Evolutionary conservation across 495 filamentous ascomycete species (phyloP).

Genomic region (Tuber calosporum): DNA sequence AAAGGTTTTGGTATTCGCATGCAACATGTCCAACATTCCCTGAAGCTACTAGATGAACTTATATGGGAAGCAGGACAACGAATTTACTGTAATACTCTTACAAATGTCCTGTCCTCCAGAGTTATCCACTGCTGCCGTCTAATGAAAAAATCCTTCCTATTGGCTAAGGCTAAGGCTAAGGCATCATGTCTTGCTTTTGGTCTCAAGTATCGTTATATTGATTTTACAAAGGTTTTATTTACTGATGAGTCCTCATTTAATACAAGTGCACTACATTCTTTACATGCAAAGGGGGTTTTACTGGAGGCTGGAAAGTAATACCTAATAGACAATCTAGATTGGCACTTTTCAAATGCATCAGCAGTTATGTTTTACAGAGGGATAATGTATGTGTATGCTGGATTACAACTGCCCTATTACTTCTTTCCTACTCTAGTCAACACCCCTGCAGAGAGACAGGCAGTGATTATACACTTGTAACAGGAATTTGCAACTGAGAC

Average conservation of each 20-base stretch:
- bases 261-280: not conserved
- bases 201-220: not conserved
- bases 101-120: not conserved
- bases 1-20: not conserved
- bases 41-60: conserved; percentile 1
- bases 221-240: not conserved
- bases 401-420: not conserved
- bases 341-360: not conserved
- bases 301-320: not conserved
- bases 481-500: not conserved
- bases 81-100: conserved; percentile 5
- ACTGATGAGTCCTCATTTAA: conserved; percentile 7
- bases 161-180: too few species aligned
- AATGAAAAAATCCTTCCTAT: not conserved
- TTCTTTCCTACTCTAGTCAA: not conserved
- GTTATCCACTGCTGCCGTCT: not conserved
- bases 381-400: conserved; percentile 7
- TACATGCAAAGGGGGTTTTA: not conserved
- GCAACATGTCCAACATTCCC: not conserved
- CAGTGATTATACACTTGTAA: not conserved
- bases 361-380: conserved; percentile 5
- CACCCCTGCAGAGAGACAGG: too few species aligned
- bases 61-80: not conserved
- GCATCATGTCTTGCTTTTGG: too few species aligned
- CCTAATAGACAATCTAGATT: not conserved